Evolutionary conservation across 2,329 filamentous ascomycete species (phyloP).

Genomic region (Aspergillus sp.): DNA sequence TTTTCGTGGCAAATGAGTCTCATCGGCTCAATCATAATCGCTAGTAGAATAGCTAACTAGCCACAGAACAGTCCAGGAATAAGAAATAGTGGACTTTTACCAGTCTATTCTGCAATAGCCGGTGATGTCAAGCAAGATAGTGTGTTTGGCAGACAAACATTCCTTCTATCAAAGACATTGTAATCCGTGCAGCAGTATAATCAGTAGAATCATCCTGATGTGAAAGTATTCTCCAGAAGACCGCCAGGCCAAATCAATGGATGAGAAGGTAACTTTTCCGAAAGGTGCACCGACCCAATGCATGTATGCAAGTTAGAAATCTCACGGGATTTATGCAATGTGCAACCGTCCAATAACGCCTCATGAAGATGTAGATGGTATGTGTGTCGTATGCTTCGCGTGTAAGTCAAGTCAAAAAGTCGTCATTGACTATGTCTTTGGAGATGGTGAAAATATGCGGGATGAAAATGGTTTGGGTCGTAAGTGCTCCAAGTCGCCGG

Average conservation of each 20-base stretch:
- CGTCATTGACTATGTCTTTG: constrained; percentile 4
- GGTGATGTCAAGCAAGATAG: not conserved
- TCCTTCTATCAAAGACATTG: not conserved
- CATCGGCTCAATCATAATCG: not conserved
- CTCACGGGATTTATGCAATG: not conserved
- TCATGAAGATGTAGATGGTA: constrained; percentile 12
- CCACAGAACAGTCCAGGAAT: not conserved
- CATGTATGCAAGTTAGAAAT: not conserved
- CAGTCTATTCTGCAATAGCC: not conserved
- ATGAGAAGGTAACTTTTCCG: constrained; percentile 3
- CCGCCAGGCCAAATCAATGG: not conserved
- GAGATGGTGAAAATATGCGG: not conserved
- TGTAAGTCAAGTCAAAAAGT: constrained; percentile 7
- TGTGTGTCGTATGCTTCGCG: constrained; percentile 10
- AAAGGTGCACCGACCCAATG: not conserved
- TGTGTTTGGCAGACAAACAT: not conserved
- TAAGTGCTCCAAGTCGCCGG: constrained; percentile 11
- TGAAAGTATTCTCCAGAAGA: not conserved
- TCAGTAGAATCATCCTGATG: not conserved
- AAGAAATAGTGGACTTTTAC: not conserved
- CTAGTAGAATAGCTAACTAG: not conserved
- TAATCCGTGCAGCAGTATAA: not conserved
- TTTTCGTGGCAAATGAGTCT: not conserved
- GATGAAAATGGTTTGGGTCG: not conserved
- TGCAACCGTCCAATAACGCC: constrained; percentile 10